phyloP scores from a whole-genome alignment of 1,284 basidiomycete species.

The Omphalotus olearius region DNA sequence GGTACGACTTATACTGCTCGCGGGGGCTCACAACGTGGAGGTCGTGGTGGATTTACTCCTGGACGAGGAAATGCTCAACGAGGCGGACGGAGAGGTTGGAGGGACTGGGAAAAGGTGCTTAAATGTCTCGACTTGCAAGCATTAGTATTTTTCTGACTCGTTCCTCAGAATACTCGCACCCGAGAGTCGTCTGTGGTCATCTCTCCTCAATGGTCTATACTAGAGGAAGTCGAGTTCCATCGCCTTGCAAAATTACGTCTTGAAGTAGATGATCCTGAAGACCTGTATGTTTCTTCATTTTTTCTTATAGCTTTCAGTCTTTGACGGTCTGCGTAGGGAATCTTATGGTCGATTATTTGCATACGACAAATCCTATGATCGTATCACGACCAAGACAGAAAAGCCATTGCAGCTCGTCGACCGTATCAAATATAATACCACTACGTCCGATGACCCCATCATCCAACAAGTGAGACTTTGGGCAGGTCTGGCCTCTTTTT shows the following conservation, averaged over 20 bases:
- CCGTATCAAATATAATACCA: conserved; percentile 95
- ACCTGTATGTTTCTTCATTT: conserved; percentile 56
- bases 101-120: conserved; percentile 89
- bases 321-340: conserved; percentile 46
- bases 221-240: conserved; percentile 97
- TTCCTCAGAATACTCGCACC: conserved; percentile 72
- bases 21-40: conserved; percentile 37
- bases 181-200: conserved; percentile 96
- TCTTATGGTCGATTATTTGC: conserved; percentile 88
- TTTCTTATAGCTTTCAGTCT: conserved; percentile 9
- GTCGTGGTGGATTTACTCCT: conserved; percentile 39
- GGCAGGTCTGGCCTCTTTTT: background rate
- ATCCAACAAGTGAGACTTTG: conserved; percentile 70
- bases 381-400: conserved; percentile 91
- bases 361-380: conserved; percentile 96
- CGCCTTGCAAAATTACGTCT: conserved; percentile 89
- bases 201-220: conserved; percentile 86
- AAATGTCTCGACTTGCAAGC: conserved; percentile 15
- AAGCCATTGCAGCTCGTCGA: conserved; percentile 89
- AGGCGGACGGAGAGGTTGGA: conserved; percentile 77
- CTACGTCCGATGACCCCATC: conserved; percentile 95
- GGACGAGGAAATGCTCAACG: conserved; percentile 41
- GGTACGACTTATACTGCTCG: conserved; percentile 38
- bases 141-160: conserved; percentile 5
- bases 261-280: conserved; percentile 87